Evolutionary conservation across 1,284 basidiomycete species (phyloP).

Genomic region (Phellinidium pouzarii): DNA sequence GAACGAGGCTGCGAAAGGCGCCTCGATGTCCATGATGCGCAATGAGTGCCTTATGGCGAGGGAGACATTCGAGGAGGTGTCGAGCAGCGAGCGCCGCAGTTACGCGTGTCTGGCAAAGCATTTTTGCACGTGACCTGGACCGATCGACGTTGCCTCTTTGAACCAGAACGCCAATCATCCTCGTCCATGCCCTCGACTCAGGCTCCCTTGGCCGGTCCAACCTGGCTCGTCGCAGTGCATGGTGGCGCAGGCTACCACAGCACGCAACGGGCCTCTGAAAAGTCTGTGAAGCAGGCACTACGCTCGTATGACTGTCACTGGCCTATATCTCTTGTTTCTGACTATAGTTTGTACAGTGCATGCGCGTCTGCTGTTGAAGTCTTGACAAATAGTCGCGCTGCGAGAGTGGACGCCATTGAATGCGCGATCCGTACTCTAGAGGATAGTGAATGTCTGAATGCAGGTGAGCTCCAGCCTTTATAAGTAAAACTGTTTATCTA

Average conservation of each 20-base stretch:
- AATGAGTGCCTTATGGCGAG: background rate
- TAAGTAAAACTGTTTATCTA: background rate
- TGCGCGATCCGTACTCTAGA: slow-evolving; percentile 51
- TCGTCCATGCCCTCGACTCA: background rate
- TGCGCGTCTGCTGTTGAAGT: background rate
- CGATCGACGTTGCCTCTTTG: slow-evolving; percentile 2
- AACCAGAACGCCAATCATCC: slow-evolving; percentile 6
- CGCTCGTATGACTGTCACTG: slow-evolving; percentile 38
- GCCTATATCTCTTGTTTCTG: background rate
- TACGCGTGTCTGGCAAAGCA: too few species aligned
- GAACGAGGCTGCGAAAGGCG: slow-evolving; percentile 52
- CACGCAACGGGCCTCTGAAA: slow-evolving; percentile 31
- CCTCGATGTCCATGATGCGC: slow-evolving; percentile 21
- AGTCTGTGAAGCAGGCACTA: slow-evolving; percentile 45
- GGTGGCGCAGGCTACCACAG: slow-evolving; percentile 61
- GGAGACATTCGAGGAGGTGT: background rate
- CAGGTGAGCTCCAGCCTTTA: slow-evolving; percentile 36
- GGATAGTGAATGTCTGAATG: slow-evolving; percentile 56
- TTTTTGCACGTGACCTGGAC: slow-evolving; percentile 2
- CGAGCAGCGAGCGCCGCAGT: too few species aligned
- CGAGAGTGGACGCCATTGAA: slow-evolving; percentile 40
- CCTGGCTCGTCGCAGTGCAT: slow-evolving; percentile 45
- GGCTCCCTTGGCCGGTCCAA: background rate
- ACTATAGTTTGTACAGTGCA: slow-evolving; percentile 5
- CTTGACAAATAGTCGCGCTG: slow-evolving; percentile 13